Base-by-base conservation (phyloP, 2,329 filamentous ascomycete species). In the Colletotrichum liaoningense region DNA sequence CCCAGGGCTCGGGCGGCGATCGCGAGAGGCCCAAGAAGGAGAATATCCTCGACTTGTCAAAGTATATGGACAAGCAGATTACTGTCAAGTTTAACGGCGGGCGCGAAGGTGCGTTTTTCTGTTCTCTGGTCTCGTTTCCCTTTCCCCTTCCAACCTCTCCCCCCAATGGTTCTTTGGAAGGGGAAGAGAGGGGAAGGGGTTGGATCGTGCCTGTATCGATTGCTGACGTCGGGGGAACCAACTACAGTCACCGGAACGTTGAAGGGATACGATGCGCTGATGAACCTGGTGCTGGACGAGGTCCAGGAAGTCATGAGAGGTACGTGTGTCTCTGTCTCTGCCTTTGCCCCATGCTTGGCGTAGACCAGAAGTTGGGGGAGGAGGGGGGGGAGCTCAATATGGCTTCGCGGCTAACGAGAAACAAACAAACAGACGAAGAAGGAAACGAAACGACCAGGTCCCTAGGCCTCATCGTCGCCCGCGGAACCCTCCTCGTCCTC, bases 1-100 rank as follows among this genome's bases (percentile, higher is more conserved):
- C 71, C 62, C 69, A 70, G 49, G 63, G 75, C 35, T 46, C 72
- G 46, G 65, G 63, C 49, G 77, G 76, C 63, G 82, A 89, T 74
- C 85, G 89, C 77, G 94, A 97, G 84, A 91, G 93, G 79, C 94
- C 95, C 74, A 98, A 98, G 91, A 98, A 98, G 88, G 97, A 99
- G 85, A 98, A 98, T 83, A 99, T 99, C 79, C 90, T 99, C 67
- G 96, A 99, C 81, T 84, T 99, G 79, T 91, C 89, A 81, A 98
- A 98, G 86, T 99, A 98, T 84, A 95, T 98, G 93, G 95, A 99
- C 84, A 97, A 98, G 90, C 90, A 93, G 81, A 95, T 99, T 77
- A 93, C 90, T 11, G 95, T 99, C 81, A 98, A 98, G 85, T 98
- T 99, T 84, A 98, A 95, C 80, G 97, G 97, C 55, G 97, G 97